These are phyloP conservation scores for Schizosaccharomyces lindneri DNA, from an alignment of 805 yeast species.

Conservation along the genomic window DNA sequence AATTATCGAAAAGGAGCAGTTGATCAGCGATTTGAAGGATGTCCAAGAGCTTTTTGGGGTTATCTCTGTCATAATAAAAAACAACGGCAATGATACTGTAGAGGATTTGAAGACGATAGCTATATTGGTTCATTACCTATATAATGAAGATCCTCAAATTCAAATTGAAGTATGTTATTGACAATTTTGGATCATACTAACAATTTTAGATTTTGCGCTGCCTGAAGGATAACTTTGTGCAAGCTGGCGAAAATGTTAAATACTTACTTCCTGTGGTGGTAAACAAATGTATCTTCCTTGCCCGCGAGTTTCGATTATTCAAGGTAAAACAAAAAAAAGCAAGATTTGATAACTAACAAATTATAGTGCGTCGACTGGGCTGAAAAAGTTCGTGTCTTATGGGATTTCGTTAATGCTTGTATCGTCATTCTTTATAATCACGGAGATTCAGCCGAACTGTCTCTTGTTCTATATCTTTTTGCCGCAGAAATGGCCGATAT, in stretches of 20 bases:
- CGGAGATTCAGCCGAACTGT: constrained; percentile 15
- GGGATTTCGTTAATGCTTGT: constrained; percentile 47
- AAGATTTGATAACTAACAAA: too few relatives aligned
- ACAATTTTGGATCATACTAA: background rate
- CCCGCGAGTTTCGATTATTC: background rate
- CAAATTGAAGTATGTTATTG: background rate
- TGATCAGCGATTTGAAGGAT: background rate
- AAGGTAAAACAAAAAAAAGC: background rate
- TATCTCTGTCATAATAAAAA: background rate
- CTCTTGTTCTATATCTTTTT: constrained; percentile 26
- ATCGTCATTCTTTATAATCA: constrained; percentile 33
- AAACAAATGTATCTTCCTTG: background rate
- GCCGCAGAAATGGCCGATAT: constrained; percentile 66
- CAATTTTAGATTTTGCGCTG: background rate
- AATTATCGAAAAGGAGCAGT: constrained; percentile 12
- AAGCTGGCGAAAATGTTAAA: background rate
- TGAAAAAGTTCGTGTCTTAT: constrained; percentile 22
- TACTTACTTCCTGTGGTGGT: background rate
- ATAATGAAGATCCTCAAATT: background rate
- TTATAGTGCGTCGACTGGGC: constrained; percentile 7
- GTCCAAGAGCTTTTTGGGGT: background rate
- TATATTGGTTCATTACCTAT: background rate
- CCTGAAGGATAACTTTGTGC: background rate
- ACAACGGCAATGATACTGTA: background rate
- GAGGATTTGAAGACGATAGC: background rate